Evolutionary conservation across 768 basidiomycete genomes (phyloP), one percentile per base, ranked within the genome.

Genomic region (Phylloporus rhodoxanthus): DNA sequence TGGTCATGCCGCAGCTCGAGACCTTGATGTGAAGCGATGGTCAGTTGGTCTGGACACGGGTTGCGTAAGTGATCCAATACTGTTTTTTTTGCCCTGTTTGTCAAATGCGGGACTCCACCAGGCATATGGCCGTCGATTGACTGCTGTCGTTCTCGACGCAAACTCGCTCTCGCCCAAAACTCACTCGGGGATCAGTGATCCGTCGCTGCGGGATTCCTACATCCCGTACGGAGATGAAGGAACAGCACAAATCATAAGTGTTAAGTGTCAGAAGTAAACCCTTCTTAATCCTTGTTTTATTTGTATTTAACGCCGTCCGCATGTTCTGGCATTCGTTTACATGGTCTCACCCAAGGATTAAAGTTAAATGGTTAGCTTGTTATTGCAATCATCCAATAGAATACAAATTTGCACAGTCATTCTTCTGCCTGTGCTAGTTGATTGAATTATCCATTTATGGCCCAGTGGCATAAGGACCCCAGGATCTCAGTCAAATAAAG

Each of bases 21-120:
- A 87, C 11, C 73, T 96, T 11, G 90, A 93, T 63, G 66, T 91
- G 56, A 84, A 86, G 53, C 75, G 86, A 19, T 95, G 87, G 85
- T 80, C 84, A 3, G 70, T 92, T 52, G 94, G 94, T 2, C 68
- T 95, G 29, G 94, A 98, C 64, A 77, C 86, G 0, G 93, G 89
- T 10, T 95, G 92, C 61, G 87, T 91, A 63, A 64, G 83, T 72
- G 37, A 41, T 33, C 17, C 9, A 1, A 32, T 41, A 23, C 8
- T 41, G 26, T 50, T 23, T 38, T 50, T 23, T 38, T 15, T 30
- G 20, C 28, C 32, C 9, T 14, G 19, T 25, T 3, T 28, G 47
- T 48, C 50, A 19, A 57, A n/a, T 25, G 7, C 10, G 30, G 8
- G 19, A 34, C 36, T 19, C 46, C 32, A 15, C 47, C 32, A 81